Percentiles rank a stretch among this genome's conserved stretches.
phyloP scores from a whole-genome alignment of 2,329 filamentous ascomycete species.

The Pleoardoris graminearum region DNA sequence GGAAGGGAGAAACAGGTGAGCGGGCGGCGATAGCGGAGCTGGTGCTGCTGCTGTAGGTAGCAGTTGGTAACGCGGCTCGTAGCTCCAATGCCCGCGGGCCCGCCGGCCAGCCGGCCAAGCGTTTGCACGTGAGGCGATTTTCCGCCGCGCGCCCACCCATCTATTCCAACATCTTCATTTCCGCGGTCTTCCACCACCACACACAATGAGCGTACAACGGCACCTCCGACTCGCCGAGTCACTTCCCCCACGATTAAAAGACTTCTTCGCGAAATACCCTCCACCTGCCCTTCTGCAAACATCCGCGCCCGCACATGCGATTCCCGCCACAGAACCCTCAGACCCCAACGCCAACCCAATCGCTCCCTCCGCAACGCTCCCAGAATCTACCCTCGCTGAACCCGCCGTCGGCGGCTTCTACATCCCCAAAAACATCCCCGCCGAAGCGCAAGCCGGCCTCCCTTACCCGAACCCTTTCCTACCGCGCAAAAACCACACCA shows the following conservation, averaged over 20 bases:
- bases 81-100: neutral
- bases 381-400: constrained; percentile 25
- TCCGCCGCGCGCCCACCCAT: constrained; percentile 10
- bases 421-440: constrained; percentile 16
- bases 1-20: constrained; percentile 7
- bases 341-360: constrained; percentile 48
- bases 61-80: constrained; percentile 11
- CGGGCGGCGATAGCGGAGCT: constrained; percentile 17
- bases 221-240: constrained; percentile 64
- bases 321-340: constrained; percentile 21
- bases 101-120: neutral
- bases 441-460: constrained; percentile 44
- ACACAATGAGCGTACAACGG: constrained; percentile 33
- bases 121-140: constrained; percentile 18
- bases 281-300: constrained; percentile 58
- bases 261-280: constrained; percentile 89
- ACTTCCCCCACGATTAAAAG: constrained; percentile 76
- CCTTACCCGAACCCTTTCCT: constrained; percentile 77
- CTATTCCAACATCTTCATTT: neutral
- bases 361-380: constrained; percentile 32
- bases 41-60: constrained; percentile 24
- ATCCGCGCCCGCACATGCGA: constrained; percentile 16
- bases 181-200: constrained; percentile 12
- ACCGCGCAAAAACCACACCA: constrained; percentile 74
- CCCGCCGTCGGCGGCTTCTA: constrained; percentile 16